A percentile compares a stretch with the other conserved stretches of the same genome.
phyloP scores from a whole-genome alignment of 345 rosid species.

The Eucalyptus pauciflora region DNA sequence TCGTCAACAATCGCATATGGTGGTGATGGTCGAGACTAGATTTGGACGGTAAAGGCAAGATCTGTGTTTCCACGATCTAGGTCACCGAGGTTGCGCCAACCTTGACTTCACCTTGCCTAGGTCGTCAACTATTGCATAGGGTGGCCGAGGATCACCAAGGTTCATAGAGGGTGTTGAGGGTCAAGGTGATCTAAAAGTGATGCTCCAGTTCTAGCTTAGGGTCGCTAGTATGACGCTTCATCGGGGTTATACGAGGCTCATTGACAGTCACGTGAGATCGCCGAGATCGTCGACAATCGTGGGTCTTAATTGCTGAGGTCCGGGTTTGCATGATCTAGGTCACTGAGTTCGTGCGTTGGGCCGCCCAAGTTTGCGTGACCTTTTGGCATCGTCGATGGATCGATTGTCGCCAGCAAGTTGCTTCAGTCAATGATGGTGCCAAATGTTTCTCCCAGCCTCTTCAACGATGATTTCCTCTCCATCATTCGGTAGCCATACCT shows the following conservation, averaged over 20 bases:
- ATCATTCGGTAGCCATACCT: not conserved
- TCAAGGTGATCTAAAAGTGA: not conserved
- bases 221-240: accelerated
- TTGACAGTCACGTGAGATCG: not conserved
- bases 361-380: not conserved
- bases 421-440: not conserved
- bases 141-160: not conserved
- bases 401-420: too few species aligned
- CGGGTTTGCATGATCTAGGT: not conserved
- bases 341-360: not conserved
- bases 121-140: not conserved
- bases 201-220: not conserved
- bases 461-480: not conserved
- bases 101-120: not conserved
- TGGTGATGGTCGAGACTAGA: not conserved
- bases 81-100: not conserved
- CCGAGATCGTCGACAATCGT: accelerated
- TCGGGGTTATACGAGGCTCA: not conserved
- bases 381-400: not conserved
- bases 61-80: not conserved
- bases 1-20: accelerated
- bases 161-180: not conserved
- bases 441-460: not conserved
- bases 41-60: not conserved
- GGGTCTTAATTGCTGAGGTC: not conserved